Evolutionary conservation across 768 basidiomycete species (phyloP).

Genomic region (Candolleomyces eurysporus): DNA sequence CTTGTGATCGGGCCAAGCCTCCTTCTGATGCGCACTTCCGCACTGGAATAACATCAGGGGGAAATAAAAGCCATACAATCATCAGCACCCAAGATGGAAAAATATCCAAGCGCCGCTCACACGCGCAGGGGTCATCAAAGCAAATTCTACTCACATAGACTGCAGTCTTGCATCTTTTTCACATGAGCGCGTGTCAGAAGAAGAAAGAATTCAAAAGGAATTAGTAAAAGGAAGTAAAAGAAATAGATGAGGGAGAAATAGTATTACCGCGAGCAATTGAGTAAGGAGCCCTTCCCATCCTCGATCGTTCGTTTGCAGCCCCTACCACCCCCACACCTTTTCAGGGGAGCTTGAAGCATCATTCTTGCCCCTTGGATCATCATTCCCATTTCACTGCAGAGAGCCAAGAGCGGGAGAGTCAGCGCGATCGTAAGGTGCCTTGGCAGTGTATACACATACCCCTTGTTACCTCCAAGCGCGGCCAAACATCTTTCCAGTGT

Average conservation of each 20-base stretch:
- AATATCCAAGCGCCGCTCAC: no score
- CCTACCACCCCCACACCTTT: slow-evolving; percentile 28
- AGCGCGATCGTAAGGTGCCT: no score
- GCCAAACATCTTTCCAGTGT: slow-evolving; percentile 35
- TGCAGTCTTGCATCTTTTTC: slow-evolving; percentile 37
- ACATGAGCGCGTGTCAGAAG: not conserved
- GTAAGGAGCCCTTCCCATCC: slow-evolving; percentile 28
- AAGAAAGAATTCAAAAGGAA: not conserved
- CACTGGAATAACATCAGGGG: slow-evolving; percentile 1
- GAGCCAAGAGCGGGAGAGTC: no score
- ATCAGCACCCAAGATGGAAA: not conserved
- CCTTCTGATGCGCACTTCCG: slow-evolving; percentile 1
- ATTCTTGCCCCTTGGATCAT: slow-evolving; percentile 27
- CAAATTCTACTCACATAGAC: slow-evolving; percentile 36
- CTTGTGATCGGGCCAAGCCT: slow-evolving; percentile 7
- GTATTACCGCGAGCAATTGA: slow-evolving; percentile 34
- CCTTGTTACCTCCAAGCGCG: slow-evolving; percentile 19
- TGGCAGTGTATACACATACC: not conserved
- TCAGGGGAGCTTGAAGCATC: slow-evolving; percentile 26
- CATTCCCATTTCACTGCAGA: slow-evolving; percentile 23
- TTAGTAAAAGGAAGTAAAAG: no score
- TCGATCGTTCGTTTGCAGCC: slow-evolving; percentile 20
- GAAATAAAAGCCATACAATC: not conserved
- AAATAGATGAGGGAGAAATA: not conserved
- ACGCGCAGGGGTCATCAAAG: no score